A percentile compares a stretch with the other conserved stretches of the same genome.
phyloP scores from a whole-genome alignment of 345 rosid species.

The Camelina sativa region DNA sequence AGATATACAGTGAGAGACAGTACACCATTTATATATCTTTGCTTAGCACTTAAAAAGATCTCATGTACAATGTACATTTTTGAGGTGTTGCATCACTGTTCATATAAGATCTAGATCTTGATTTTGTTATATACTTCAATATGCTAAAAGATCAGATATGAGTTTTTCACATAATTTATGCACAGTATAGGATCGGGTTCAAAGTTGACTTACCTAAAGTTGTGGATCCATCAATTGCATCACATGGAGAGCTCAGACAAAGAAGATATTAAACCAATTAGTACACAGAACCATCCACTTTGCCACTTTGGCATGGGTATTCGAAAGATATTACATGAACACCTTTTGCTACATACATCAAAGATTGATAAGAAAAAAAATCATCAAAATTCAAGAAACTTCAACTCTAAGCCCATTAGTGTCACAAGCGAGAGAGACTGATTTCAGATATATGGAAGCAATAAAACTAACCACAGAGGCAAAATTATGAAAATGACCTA shows the following conservation, averaged over 20 bases:
- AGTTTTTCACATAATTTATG: not conserved
- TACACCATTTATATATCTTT: not conserved
- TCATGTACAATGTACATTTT: conserved; percentile 14
- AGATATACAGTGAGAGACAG: not conserved
- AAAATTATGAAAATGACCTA: not conserved
- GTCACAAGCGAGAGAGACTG: not conserved
- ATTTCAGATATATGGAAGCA: not conserved
- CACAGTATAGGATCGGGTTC: not conserved
- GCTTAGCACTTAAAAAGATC: conserved; percentile 3
- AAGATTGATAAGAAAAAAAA: not conserved
- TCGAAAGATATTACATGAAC: not conserved
- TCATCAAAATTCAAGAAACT: not conserved
- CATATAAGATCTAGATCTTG: conserved; percentile 25
- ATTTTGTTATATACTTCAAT: conserved; percentile 3
- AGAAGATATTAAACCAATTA: not conserved
- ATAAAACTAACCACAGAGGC: not conserved
- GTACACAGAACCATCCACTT: not conserved
- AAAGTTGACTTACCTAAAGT: conserved; percentile 12
- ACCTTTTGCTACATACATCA: not conserved
- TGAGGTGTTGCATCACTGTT: conserved; percentile 26
- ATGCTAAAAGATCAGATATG: conserved; percentile 2
- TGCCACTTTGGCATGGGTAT: not conserved
- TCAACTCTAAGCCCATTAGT: not conserved
- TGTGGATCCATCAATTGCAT: conserved; percentile 18
- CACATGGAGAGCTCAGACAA: not conserved